Base-by-base conservation (phyloP, 805 yeast species). In the Teunomyces lycoperdinae region DNA sequence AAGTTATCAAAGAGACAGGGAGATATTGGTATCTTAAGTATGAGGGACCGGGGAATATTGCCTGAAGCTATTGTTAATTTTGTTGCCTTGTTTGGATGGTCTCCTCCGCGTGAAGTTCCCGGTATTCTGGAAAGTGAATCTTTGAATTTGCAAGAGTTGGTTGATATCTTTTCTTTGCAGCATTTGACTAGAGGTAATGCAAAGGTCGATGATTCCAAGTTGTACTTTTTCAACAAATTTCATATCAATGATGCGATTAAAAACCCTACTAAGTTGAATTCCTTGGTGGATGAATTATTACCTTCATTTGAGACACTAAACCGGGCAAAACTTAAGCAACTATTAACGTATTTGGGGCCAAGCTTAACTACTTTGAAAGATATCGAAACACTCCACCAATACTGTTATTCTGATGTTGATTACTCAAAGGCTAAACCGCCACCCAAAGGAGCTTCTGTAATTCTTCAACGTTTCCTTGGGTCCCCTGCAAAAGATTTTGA, bases 21-120 rank as follows among this genome's bases (percentile, higher is more conserved):
- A 5, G 96, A 89, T 61, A 79, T 80, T 8, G 89, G 89, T 43
- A 83, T 94, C 1, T 64, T 78, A 54, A 76, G 78, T 4, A 70
- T 87, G 63, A 75, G 71, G 31, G 67, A 72, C 0, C 71, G 72
- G 36, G 96, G 96, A 0, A 76, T 87, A 11, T 66, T 89, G 4
- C 96, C 97, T 0, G 96, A 91, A 61, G 94, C 99, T 0, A 65
- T 94, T 34, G 71, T 88, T 5, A 94, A 94, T 58, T 94, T 89
- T 63, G 85, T 85, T 38, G 96, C 92, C 0, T 71, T 94, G 49
- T 87, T 89, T 64, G 99, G 99, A 0, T 94, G 99, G 99, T 79
- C 96, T 4, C 96, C 97, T 3, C 80, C 83, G 5, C 73, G 88
- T 51, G 69, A 68, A 5, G 61, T 60, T 2, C 64, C 73, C 8